These are phyloP conservation scores for Fusarium fujikuroi DNA, from an alignment of 2,329 filamentous ascomycete species.

Conservation along the genomic window DNA sequence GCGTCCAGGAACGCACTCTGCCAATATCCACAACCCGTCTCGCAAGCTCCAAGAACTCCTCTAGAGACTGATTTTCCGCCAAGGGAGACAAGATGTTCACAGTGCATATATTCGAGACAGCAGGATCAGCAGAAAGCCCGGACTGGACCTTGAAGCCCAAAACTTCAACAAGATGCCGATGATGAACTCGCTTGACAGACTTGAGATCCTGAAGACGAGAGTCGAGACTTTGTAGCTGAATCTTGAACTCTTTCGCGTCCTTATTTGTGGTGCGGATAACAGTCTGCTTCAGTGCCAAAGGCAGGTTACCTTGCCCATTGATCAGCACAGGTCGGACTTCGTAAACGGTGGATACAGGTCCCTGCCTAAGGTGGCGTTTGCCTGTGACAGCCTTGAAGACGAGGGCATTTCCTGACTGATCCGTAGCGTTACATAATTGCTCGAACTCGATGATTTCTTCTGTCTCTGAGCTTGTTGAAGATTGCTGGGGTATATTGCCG, in stretches of 20 bases:
- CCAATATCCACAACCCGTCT: constrained; percentile 75
- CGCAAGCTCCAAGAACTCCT: constrained; percentile 83
- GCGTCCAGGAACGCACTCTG: constrained; percentile 88
- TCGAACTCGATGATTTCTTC: constrained; percentile 69
- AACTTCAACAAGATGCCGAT: constrained; percentile 81
- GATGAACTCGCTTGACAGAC: constrained; percentile 75
- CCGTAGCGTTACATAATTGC: constrained; percentile 70
- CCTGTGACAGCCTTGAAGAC: constrained; percentile 78
- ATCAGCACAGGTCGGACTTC: constrained; percentile 75
- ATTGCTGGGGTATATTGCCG: constrained; percentile 42
- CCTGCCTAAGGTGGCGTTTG: constrained; percentile 72
- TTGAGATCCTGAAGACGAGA: constrained; percentile 80
- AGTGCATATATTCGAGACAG: constrained; percentile 66
- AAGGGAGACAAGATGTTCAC: constrained; percentile 80
- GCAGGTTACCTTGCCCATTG: constrained; percentile 65
- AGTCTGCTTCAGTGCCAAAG: constrained; percentile 80
- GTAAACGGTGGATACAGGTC: constrained; percentile 74
- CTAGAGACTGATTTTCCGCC: constrained; percentile 83
- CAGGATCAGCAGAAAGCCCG: constrained; percentile 54
- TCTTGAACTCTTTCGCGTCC: constrained; percentile 74
- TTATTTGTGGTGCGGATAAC: constrained; percentile 67
- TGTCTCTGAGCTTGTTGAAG: constrained; percentile 44
- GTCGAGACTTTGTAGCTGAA: constrained; percentile 81
- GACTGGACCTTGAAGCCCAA: constrained; percentile 84
- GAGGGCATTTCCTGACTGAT: constrained; percentile 70